Evolutionary conservation across 1,284 basidiomycete species (phyloP).

Genomic region (Marasmius sp.): DNA sequence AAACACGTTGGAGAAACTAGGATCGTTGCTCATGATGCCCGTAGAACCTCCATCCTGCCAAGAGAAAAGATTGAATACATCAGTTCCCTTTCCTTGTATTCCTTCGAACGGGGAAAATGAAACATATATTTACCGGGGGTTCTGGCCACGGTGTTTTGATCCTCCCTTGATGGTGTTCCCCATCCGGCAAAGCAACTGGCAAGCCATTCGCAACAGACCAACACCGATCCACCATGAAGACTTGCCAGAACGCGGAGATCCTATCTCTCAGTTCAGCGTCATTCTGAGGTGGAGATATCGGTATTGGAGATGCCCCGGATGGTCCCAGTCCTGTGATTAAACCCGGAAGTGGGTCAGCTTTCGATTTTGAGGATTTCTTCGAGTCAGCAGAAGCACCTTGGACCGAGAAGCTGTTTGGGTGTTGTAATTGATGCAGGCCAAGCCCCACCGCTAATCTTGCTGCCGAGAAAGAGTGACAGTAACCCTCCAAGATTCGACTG

Average conservation of each 20-base stretch:
- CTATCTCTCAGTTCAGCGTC: slow-evolving; percentile 45
- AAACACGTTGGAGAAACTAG: slow-evolving; percentile 20
- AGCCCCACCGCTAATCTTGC: slow-evolving; percentile 54
- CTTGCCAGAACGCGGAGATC: slow-evolving; percentile 58
- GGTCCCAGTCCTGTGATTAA: slow-evolving; percentile 3
- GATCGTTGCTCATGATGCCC: slow-evolving; percentile 11
- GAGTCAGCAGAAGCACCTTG: not conserved
- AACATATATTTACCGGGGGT: slow-evolving; percentile 16
- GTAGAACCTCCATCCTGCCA: not conserved
- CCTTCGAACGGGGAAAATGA: not conserved
- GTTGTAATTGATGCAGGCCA: slow-evolving; percentile 49
- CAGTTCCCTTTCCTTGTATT: not conserved
- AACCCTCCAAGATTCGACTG: slow-evolving; percentile 56
- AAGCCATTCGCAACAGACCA: slow-evolving; percentile 57
- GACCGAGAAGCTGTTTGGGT: not conserved
- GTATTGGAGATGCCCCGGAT: slow-evolving; percentile 23
- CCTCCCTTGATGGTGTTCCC: slow-evolving; percentile 44
- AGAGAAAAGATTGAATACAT: not conserved
- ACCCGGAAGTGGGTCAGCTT: not conserved
- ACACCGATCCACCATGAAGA: slow-evolving; percentile 57
- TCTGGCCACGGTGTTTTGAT: slow-evolving; percentile 55
- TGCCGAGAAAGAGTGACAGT: slow-evolving; percentile 59
- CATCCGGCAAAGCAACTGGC: slow-evolving; percentile 52
- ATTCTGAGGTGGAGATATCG: slow-evolving; percentile 39
- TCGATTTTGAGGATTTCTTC: not conserved